These are phyloP conservation scores for Lyophyllum shimeji DNA, from an alignment of 768 basidiomycete genomes.

Conservation along the genomic window DNA sequence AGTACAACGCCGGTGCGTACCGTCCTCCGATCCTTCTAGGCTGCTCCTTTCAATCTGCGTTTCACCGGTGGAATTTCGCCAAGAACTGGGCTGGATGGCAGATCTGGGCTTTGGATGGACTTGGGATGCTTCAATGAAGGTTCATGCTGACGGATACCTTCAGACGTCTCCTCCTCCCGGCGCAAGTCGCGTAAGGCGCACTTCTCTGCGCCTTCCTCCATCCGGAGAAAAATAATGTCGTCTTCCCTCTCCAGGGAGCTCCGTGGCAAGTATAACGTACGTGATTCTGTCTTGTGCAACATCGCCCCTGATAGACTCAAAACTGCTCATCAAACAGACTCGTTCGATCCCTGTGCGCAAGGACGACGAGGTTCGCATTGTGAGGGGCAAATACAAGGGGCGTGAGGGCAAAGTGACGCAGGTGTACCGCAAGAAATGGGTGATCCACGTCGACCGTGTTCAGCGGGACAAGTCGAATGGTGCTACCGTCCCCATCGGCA, in stretches of 20 bases:
- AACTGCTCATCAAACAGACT: constrained; percentile 41
- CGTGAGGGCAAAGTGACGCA: constrained; percentile 97
- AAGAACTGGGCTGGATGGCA: constrained; percentile 56
- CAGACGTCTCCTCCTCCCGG: constrained; percentile 89
- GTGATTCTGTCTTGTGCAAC: constrained; percentile 25
- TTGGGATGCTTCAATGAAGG: constrained; percentile 18
- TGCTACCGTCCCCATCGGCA: constrained; percentile 88
- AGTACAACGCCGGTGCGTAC: constrained; percentile 80
- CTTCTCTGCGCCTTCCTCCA: constrained; percentile 92
- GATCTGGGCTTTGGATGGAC: constrained; percentile 41
- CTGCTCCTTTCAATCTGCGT: constrained; percentile 22
- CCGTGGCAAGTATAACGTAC: constrained; percentile 85
- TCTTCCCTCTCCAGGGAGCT: constrained; percentile 95
- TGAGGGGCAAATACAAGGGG: constrained; percentile 98
- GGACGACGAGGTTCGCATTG: constrained; percentile 97
- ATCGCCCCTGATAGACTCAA: neutral
- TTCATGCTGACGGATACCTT: constrained; percentile 29
- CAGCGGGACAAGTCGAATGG: constrained; percentile 98
- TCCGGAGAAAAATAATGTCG: constrained; percentile 98
- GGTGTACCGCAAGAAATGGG: constrained; percentile 99
- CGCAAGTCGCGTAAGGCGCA: constrained; percentile 99
- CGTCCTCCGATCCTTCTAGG: constrained; percentile 20
- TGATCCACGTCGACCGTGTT: constrained; percentile 97
- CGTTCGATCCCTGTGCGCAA: constrained; percentile 95
- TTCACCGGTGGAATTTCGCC: constrained; percentile 23